A percentile compares a stretch with the other conserved stretches of the same genome.
Conservation (phyloP, 2,329 filamentous ascomycete genomes). For the Hypomyces perniciosus region DNA sequence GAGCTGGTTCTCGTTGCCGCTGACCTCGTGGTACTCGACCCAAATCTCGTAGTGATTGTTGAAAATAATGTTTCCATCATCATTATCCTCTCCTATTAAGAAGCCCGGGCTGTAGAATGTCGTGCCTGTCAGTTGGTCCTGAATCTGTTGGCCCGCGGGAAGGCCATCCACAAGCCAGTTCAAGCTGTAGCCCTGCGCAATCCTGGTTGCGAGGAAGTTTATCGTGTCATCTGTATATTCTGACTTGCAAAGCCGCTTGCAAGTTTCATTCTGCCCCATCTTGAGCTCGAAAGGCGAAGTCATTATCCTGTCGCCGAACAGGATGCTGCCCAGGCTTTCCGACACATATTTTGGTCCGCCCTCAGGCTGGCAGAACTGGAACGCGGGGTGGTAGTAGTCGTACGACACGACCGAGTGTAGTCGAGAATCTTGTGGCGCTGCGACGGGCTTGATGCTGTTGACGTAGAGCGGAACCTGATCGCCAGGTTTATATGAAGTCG, state of each 20-base stretch:
- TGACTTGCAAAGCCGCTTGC: constrained; percentile 69
- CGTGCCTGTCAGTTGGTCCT: constrained; percentile 68
- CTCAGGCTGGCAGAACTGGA: constrained; percentile 81
- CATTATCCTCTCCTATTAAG: constrained; percentile 57
- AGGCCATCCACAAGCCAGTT: constrained; percentile 96
- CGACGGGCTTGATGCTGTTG: constrained; percentile 84
- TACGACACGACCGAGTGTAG: constrained; percentile 91
- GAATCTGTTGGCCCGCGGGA: constrained; percentile 77
- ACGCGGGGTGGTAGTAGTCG: constrained; percentile 87
- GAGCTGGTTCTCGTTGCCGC: constrained; percentile 59
- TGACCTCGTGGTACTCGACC: constrained; percentile 84
- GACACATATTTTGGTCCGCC: constrained; percentile 72
- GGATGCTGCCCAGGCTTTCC: constrained; percentile 82
- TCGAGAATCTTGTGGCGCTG: constrained; percentile 68
- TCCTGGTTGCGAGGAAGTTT: constrained; percentile 75
- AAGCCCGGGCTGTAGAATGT: constrained; percentile 92
- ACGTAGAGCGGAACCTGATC: constrained; percentile 83
- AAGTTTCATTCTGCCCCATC: constrained; percentile 83
- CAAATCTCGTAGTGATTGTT: constrained; percentile 96
- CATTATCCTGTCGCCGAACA: constrained; percentile 95
- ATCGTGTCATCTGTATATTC: constrained; percentile 60
- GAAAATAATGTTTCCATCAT: constrained; percentile 55
- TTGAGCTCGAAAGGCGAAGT: constrained; percentile 89
- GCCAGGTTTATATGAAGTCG: constrained; percentile 78
- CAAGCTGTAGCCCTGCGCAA: constrained; percentile 79